Conservation (phyloP, 495 filamentous ascomycete species). For the Tuber melanosporum region DNA sequence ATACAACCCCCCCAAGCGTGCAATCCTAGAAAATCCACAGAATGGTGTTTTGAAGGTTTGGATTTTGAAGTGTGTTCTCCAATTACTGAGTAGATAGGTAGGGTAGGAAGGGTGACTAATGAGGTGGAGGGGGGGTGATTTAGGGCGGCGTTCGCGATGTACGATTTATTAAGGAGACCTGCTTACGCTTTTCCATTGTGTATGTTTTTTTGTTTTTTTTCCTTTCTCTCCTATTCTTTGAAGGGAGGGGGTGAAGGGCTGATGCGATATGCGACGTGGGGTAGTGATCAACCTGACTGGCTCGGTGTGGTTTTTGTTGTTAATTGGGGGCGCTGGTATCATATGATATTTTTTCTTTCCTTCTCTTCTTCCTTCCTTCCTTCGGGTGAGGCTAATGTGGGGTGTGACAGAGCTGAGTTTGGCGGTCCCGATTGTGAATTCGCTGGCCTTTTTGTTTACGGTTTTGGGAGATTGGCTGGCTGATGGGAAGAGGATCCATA, state of each 20-base stretch:
- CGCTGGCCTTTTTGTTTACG: slow-evolving; percentile 88
- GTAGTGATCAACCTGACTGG: slow-evolving; percentile 79
- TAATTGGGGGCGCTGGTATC: slow-evolving; percentile 86
- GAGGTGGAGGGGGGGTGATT: slow-evolving; percentile 19
- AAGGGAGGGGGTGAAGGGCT: slow-evolving; percentile 4
- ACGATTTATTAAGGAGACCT: slow-evolving; percentile 72
- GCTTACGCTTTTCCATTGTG: slow-evolving; percentile 72
- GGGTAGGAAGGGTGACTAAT: slow-evolving; percentile 44
- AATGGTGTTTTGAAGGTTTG: slow-evolving; percentile 22
- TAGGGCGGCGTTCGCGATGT: slow-evolving; percentile 60
- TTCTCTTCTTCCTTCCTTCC: slow-evolving; percentile 1
- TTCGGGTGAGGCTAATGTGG: slow-evolving; percentile 2
- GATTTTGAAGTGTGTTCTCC: slow-evolving; percentile 42
- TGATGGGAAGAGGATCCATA: slow-evolving; percentile 77
- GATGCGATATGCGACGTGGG: not conserved
- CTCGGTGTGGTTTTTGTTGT: slow-evolving; percentile 92
- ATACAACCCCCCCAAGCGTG: slow-evolving; percentile 52
- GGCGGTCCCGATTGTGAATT: slow-evolving; percentile 92
- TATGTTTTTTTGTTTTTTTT: not conserved
- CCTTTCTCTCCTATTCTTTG: not conserved
- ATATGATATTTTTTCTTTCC: slow-evolving; percentile 28
- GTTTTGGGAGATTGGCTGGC: slow-evolving; percentile 94
- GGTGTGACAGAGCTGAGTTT: slow-evolving; percentile 68
- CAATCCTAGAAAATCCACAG: slow-evolving; percentile 47
- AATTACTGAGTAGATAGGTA: slow-evolving; percentile 49